Percentiles rank a stretch among this genome's conserved stretches.
Conservation (phyloP, 305 asterid genomes). For the Fraxinus velutina region DNA sequence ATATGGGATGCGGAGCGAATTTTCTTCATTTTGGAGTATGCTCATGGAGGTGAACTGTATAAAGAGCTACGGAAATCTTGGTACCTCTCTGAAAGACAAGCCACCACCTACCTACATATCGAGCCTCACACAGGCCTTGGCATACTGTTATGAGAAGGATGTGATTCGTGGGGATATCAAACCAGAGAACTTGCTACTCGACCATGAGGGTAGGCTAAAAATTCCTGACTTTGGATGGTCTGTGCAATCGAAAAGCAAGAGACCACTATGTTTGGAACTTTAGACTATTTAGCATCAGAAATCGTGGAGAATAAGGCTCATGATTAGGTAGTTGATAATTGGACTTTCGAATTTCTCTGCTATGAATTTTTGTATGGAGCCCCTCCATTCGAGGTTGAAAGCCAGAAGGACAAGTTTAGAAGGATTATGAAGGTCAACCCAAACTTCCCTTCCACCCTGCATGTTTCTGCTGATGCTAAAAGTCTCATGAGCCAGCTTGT, state of each 20-base stretch:
- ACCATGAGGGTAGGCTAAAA: constrained; percentile 90
- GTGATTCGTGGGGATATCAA: constrained; percentile 94
- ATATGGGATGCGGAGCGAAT: constrained; percentile 82
- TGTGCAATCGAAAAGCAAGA: constrained; percentile 74
- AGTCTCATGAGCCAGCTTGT: constrained; percentile 86
- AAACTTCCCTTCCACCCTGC: constrained; percentile 65
- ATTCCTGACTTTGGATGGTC: constrained; percentile 97
- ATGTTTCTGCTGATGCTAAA: constrained; percentile 60
- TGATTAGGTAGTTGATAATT: constrained; percentile 83
- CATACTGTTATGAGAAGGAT: constrained; percentile 74
- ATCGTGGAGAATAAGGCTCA: constrained; percentile 90
- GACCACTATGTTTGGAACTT: constrained; percentile 91
- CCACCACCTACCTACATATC: constrained; percentile 57
- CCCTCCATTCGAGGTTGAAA: constrained; percentile 90
- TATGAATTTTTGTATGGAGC: constrained; percentile 74
- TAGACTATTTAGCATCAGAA: constrained; percentile 92
- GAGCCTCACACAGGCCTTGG: constrained; percentile 77
- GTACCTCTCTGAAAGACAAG: constrained; percentile 58
- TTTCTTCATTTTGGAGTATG: constrained; percentile 74
- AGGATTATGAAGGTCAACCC: constrained; percentile 83
- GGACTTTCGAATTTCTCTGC: constrained; percentile 89
- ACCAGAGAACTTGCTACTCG: constrained; percentile 85
- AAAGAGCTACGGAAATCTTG: constrained; percentile 52
- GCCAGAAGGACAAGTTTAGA: constrained; percentile 67
- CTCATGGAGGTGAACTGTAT: constrained; percentile 74